Percentiles rank a stretch among this genome's conserved stretches.
Evolutionary conservation across 208 protist species (phyloP).

Genomic region (Crithidia brevicula): DNA sequence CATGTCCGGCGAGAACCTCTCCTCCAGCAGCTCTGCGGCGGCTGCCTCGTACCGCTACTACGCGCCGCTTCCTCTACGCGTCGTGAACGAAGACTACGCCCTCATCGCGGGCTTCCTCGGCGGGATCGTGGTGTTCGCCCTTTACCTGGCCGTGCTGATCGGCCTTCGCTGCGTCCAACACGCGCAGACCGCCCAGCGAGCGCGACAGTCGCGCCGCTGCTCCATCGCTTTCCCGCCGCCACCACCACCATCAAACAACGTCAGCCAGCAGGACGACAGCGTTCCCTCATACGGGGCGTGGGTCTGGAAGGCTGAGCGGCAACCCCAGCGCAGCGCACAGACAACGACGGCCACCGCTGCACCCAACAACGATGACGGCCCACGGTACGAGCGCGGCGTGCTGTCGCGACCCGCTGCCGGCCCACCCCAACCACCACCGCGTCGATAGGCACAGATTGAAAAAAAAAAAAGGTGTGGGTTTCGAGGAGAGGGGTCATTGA

Average conservation of each 20-base stretch:
- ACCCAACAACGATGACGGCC: background rate
- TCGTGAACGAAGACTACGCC: conserved; percentile 47
- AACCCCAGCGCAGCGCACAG: no score
- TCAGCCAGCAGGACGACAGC: background rate
- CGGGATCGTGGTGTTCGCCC: conserved; percentile 17
- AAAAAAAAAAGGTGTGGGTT: background rate
- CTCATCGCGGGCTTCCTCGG: conserved; percentile 32
- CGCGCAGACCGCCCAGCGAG: background rate
- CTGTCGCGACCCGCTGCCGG: no score
- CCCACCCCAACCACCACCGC: background rate
- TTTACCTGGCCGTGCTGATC: conserved; percentile 32
- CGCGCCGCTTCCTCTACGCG: conserved; percentile 15
- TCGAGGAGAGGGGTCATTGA: no score
- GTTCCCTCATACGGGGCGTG: background rate
- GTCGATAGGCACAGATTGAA: background rate
- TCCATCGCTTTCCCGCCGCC: background rate
- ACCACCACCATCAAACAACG: background rate
- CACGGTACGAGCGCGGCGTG: background rate
- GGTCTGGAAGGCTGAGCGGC: no score
- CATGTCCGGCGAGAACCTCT: no score
- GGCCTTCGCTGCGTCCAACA: conserved; percentile 7
- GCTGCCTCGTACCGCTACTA: background rate
- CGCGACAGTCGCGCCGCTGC: background rate
- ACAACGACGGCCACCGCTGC: background rate
- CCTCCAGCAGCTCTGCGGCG: background rate